Evolutionary conservation across 1,284 basidiomycete genomes (phyloP), one percentile per base, ranked within the genome.

Genomic region (Apiotrichum porosum): DNA sequence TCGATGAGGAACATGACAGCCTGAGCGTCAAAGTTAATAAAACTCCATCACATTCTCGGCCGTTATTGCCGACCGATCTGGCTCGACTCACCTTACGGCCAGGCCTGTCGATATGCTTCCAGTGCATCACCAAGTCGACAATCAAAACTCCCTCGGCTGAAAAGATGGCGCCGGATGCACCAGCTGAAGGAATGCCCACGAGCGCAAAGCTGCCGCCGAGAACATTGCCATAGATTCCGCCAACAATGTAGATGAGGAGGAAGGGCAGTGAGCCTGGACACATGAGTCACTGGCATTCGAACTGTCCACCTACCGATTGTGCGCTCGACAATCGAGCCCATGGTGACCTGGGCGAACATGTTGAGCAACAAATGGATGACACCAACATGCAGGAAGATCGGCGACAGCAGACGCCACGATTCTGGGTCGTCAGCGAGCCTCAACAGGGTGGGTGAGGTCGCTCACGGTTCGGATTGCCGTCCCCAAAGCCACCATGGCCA

Each of bases 151-250:
- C 45, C 28, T 66, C 68, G 13, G 88, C 89, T 3, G 91, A 91
- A 52, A 97, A 95, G 47, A 97, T 89, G 1, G 92, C 90, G 9
- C 94, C 92, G 60, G 84, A 87, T 1, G 93, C 94, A 37, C 94
- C 94, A 1, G 92, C 79, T n/a, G 88, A 89, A 0, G 93, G 91
- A n/a, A 85, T 76, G 15, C 89, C 91, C 4, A 91, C 85, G 15
- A 95, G 75, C 1, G 89, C 79, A 68, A 97, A 92, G 69, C 94
- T 97, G 4, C 88, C 90, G 22, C 93, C 92, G 9, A 97, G 76
- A 19, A 70, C 45, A 33, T 61, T 86, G 79, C 88, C 92, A 63
- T 93, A 95, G 22, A 93, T 88, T 9, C 92, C 92, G 15, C 89
- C 88, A 1, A 87, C 81, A 48, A 92, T 81, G 71, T 93, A 97